These are phyloP conservation scores for Persicaria tinctoria DNA, from an alignment of 148 eudicot genomes.

Conservation along the genomic window DNA sequence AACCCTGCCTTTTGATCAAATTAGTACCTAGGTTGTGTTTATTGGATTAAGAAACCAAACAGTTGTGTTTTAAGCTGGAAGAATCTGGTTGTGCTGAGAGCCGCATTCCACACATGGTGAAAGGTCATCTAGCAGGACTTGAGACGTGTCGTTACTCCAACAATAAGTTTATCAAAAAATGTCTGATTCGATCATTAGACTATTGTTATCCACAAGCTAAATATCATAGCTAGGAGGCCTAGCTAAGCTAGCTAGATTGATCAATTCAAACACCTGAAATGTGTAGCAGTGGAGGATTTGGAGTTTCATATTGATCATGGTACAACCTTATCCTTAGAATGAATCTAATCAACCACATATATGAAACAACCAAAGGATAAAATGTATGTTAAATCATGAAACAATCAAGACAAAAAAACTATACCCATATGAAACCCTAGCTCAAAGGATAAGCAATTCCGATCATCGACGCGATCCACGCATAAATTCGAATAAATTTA, in stretches of 20 bases:
- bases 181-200: not conserved
- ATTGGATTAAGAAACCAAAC: too few species aligned
- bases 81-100: too few species aligned
- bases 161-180: not conserved
- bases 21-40: too few species aligned
- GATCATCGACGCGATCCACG: not conserved
- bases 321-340: slow-evolving; percentile 8
- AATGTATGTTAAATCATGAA: not conserved
- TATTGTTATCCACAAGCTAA: not conserved
- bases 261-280: not conserved
- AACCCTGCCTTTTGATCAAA: too few species aligned
- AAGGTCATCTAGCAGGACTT: too few species aligned
- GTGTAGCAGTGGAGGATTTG: not conserved
- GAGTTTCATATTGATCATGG: not conserved
- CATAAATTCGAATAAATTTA: not conserved
- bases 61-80: too few species aligned
- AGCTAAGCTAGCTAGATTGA: not conserved
- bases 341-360: slow-evolving; percentile 7
- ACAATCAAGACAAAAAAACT: slow-evolving; percentile 5
- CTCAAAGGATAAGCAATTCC: slow-evolving; percentile 1
- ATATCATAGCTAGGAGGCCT: not conserved
- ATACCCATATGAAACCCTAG: not conserved
- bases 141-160: too few species aligned
- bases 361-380: not conserved
- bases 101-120: too few species aligned